Percentiles rank a stretch among this genome's conserved stretches.
These are phyloP conservation scores for Zoysia pacifica DNA, from an alignment of 176 grass and related monocot genomes.

Conservation along the genomic window DNA sequence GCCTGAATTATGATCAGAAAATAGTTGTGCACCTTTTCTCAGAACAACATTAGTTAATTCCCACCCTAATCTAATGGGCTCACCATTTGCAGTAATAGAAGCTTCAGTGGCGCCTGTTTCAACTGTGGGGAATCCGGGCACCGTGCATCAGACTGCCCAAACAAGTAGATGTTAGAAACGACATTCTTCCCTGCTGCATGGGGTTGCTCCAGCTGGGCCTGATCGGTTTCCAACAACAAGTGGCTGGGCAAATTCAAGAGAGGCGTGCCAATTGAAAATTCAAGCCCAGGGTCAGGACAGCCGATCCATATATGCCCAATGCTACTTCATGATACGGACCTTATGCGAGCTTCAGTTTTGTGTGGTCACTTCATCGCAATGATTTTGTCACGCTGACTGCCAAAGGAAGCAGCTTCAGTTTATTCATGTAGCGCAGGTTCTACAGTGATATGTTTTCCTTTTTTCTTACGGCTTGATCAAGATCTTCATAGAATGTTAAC, in stretches of 20 bases:
- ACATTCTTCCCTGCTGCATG: constrained; percentile 28
- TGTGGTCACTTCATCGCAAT: not conserved
- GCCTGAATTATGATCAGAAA: constrained; percentile 18
- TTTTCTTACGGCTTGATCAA: not conserved
- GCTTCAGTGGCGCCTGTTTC: constrained; percentile 87
- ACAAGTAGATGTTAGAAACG: constrained; percentile 59
- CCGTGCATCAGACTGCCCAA: constrained; percentile 89
- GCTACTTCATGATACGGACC: not conserved
- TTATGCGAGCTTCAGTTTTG: constrained; percentile 26
- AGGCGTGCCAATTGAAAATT: constrained; percentile 5
- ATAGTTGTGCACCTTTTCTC: not conserved
- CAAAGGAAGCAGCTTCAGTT: constrained; percentile 16
- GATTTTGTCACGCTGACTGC: constrained; percentile 52
- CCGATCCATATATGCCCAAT: constrained; percentile 19
- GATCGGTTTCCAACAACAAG: constrained; percentile 23
- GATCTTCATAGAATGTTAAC: constrained; percentile 24
- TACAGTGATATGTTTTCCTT: not conserved
- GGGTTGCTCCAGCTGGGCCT: not conserved
- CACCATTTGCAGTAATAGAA: constrained; percentile 44
- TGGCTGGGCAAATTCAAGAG: constrained; percentile 10
- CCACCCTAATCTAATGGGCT: constrained; percentile 21
- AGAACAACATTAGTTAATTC: not conserved
- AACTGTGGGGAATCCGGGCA: constrained; percentile 80
- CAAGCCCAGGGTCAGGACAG: not conserved
- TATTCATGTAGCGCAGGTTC: constrained; percentile 16